Base-by-base conservation (phyloP, 495 filamentous ascomycete species). In the Penicillium bialowiezense region DNA sequence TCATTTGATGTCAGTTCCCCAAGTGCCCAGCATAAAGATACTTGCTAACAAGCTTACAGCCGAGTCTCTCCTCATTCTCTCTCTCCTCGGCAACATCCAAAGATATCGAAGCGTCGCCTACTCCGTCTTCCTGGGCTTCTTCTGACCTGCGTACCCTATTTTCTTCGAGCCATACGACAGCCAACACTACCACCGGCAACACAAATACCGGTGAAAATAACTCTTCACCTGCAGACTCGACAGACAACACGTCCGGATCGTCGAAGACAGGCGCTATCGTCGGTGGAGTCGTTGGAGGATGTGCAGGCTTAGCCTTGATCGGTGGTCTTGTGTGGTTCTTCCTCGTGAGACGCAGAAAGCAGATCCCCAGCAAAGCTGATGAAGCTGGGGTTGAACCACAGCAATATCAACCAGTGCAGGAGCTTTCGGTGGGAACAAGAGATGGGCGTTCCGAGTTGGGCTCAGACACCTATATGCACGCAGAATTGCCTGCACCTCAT, bases 231-330 rank as follows among this genome's bases (percentile, higher is more conserved):
- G n/a, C n/a, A n/a, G n/a, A n/a, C n/a, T n/a, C n/a, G n/a, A n/a
- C n/a, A n/a, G n/a, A n/a, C n/a, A 18, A 26, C 8, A 33, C 28
- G 8, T 49, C 46, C 13, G 31, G 24, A 2, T 38, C 51, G 4
- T 34, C 42, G 3, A 14, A 51, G 26, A 39, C 45, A 3, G 51
- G 52, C 10, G 52, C 52, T 8, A 55, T 55, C 39, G 52, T 26
- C 4, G 52, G 52, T 20, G 52, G 52, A 14, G 52, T 55, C 14
- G 47, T 55, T 26, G 52, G 52, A 7, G 51, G 51, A 9, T 37
- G 50, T 2, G 40, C 37, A 7, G 52, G 31, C 1, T 7, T 45
- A 13, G 47, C 31, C 24, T 36, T 55, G 5, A 17, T 55, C 26
- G 20, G 9, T 23, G 45, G 32, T 12, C 21, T 55, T n/a, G 18